Percentiles rank a stretch among this genome's conserved stretches.
Conservation (phyloP, 148 eudicot genomes). For the Nepenthes mirabilis region DNA sequence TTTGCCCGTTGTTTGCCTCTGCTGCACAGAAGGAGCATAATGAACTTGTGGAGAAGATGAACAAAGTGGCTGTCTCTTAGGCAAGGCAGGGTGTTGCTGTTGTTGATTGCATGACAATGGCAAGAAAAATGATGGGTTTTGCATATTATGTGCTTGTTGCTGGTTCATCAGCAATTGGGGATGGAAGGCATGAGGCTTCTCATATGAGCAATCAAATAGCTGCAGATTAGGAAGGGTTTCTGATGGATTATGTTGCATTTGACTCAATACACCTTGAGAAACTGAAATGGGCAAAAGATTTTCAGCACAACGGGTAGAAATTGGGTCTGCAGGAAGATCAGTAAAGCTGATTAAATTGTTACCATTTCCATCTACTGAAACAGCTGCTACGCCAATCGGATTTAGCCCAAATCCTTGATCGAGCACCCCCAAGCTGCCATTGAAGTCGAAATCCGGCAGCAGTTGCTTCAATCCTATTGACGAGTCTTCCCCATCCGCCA, state of each 20-base stretch:
- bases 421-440: constrained; percentile 42
- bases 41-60: constrained; percentile 2
- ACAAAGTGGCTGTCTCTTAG: constrained; percentile 62
- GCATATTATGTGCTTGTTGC: constrained; percentile 30
- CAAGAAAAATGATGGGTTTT: constrained; percentile 39
- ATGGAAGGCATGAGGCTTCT: constrained; percentile 35
- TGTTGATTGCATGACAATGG: constrained; percentile 22
- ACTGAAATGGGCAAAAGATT: no score
- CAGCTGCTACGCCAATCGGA: not conserved
- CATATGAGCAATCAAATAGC: constrained; percentile 20
- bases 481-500: constrained; percentile 66
- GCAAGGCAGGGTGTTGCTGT: constrained; percentile 22
- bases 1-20: constrained; percentile 18
- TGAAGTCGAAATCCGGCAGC: constrained; percentile 34
- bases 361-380: no score
- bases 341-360: no score
- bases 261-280: no score
- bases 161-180: constrained; percentile 43
- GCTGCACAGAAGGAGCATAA: constrained; percentile 16
- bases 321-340: not conserved
- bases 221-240: constrained; percentile 12
- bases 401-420: constrained; percentile 41
- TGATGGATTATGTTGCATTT: not conserved
- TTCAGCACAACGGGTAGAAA: not conserved
- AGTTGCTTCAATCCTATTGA: constrained; percentile 49